Percentiles rank a stretch among this genome's conserved stretches.
Evolutionary conservation across 371 early-diverging fungal genomes (phyloP).

Genomic region (Coemansia sp.): DNA sequence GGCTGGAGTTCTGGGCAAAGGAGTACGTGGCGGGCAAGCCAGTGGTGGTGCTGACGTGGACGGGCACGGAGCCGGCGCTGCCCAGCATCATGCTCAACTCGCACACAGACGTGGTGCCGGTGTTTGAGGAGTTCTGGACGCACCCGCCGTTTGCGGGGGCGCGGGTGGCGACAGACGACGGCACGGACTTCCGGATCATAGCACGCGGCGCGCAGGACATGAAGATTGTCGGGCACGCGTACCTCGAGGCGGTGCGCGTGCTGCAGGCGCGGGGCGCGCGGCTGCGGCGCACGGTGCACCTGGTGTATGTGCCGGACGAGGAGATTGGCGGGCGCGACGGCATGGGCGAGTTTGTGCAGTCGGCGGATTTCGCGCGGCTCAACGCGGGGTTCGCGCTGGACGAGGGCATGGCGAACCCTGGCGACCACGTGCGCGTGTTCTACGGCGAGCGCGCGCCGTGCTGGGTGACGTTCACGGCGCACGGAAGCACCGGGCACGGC

Average conservation of each 20-base stretch:
- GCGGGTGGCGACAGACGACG: constrained; percentile 53
- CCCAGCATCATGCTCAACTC: constrained; percentile 71
- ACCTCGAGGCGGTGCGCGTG: constrained; percentile 72
- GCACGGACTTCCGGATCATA: constrained; percentile 60
- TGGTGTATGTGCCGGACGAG: constrained; percentile 79
- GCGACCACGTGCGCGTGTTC: constrained; percentile 62
- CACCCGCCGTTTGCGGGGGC: constrained; percentile 73
- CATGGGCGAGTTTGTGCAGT: constrained; percentile 63
- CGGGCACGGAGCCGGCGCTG: constrained; percentile 56
- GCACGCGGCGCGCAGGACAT: constrained; percentile 86
- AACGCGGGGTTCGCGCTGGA: constrained; percentile 79
- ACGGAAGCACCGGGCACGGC: constrained; percentile 76
- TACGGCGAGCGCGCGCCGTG: constrained; percentile 79
- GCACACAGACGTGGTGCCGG: constrained; percentile 86
- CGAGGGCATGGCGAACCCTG: constrained; percentile 74
- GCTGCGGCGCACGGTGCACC: constrained; percentile 65
- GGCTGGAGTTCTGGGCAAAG: constrained; percentile 55
- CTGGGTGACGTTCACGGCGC: constrained; percentile 61
- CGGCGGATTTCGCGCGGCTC: constrained; percentile 60
- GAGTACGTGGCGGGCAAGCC: constrained; percentile 67
- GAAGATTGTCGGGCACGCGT: constrained; percentile 80
- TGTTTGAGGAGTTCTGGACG: constrained; percentile 71
- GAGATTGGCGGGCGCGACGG: constrained; percentile 80
- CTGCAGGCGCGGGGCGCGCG: constrained; percentile 55
- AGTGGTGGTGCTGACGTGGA: constrained; percentile 66